Evolutionary conservation across 2,329 filamentous ascomycete genomes (phyloP), one percentile per base, ranked within the genome.

Genomic region (Nigrospora sphaerica): DNA sequence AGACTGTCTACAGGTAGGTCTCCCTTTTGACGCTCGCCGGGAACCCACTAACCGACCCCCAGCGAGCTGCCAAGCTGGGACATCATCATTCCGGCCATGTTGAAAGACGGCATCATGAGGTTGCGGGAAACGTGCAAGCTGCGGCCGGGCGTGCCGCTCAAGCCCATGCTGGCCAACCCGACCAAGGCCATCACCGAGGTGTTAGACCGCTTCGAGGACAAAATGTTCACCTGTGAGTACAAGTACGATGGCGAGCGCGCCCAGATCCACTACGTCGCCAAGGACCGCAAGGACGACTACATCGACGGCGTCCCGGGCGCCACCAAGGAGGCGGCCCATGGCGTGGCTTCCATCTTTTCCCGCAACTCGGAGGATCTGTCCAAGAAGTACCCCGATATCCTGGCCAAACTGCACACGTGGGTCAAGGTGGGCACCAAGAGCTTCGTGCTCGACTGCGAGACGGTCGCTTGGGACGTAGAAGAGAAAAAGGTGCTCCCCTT

Each of bases 111-210:
- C 16, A 88, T 98, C 51, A 80, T 85, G 70, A 83, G 90, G 34
- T 70, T 98, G 12, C 79, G 81, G 44, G 85, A 95, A 11, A 81
- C 85, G 47, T 96, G 93, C 77, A 95, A 95, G 64, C 77, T 98
- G 39, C 87, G 89, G 54, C 92, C 93, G 0, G 93, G 93, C 52
- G 87, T 98, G 14, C 93, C 93, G 1, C 74, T 98, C 48, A 98
- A 98, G 67, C 93, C 93, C 57, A 98, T 98, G 93, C 77, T 98
- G 71, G 93, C 93, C 17, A 97, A 97, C 60, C 93, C 93, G 3
- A 98, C 93, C 11, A 98, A 98, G 65, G 91, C 93, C 6, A 96
- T 98, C 57, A 95, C 91, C 1, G 93, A 98, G 68, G 93, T 98
- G 0, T 77, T 98, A 12, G 92, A 98, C 66, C 87, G 93, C 6